Evolutionary conservation across 345 rosid genomes (phyloP).

Genomic region (Gossypium raimondii): DNA sequence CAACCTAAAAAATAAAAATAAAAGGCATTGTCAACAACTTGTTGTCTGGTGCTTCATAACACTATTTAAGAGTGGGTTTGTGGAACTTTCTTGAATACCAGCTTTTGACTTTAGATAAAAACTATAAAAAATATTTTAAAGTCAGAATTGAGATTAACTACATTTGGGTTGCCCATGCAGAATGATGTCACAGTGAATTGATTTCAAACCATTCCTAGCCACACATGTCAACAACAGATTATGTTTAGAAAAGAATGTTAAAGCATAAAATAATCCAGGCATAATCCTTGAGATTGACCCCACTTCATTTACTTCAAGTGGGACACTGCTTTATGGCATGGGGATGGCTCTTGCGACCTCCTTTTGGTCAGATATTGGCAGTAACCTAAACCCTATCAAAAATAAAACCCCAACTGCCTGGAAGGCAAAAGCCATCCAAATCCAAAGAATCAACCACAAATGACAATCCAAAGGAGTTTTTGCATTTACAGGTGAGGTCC

Average conservation of each 20-base stretch:
- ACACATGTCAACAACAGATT: background rate
- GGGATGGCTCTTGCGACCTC: background rate
- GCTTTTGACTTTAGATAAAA: background rate
- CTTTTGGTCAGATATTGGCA: background rate
- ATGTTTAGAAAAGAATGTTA: background rate
- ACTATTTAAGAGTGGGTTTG: background rate
- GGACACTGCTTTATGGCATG: background rate
- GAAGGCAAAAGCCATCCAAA: background rate
- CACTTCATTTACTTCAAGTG: background rate
- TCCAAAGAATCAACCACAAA: background rate
- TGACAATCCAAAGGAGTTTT: background rate
- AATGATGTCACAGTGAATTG: background rate
- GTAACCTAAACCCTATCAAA: background rate
- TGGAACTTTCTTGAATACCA: background rate
- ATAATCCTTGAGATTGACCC: background rate
- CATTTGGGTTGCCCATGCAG: background rate
- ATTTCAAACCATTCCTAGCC: background rate
- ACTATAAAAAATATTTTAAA: background rate
- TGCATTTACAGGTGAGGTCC: background rate
- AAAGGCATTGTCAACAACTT: background rate
- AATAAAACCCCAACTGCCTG: background rate
- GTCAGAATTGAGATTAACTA: background rate
- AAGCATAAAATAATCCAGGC: background rate
- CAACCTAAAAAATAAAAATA: background rate
- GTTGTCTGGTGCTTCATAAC: background rate